These are phyloP conservation scores for Phoma sp. DNA, from an alignment of 2,329 filamentous ascomycete genomes.

Conservation along the genomic window DNA sequence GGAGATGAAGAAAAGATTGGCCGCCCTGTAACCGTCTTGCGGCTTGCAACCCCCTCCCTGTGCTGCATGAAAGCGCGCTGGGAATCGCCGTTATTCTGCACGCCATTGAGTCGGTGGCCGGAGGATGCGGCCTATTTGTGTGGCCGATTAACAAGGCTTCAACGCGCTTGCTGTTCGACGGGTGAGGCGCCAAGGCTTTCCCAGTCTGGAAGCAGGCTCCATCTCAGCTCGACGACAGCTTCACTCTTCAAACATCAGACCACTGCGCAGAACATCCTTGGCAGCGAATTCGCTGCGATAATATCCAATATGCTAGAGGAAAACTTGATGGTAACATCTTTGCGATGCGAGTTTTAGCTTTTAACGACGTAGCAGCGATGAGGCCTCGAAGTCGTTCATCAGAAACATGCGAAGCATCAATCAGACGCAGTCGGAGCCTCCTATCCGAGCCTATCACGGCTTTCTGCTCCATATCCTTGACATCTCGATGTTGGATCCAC, in stretches of 20 bases:
- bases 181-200: constrained; percentile 3
- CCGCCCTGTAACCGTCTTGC: constrained; percentile 18
- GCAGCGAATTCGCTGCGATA: not conserved
- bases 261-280: not conserved
- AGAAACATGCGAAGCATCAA: no score
- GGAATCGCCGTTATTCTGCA: constrained; percentile 22
- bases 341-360: no score
- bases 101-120: constrained; percentile 24
- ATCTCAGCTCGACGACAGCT: constrained; percentile 1
- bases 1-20: constrained; percentile 24
- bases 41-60: constrained; percentile 13
- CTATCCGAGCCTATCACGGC: no score
- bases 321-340: no score
- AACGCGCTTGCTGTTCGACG: not conserved
- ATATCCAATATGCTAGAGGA: not conserved
- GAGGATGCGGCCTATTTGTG: constrained; percentile 16
- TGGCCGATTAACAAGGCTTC: constrained; percentile 10
- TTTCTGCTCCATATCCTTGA: no score
- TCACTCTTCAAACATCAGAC: not conserved
- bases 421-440: no score
- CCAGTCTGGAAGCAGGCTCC: constrained; percentile 1
- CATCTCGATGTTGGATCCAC: no score
- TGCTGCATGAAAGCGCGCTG: constrained; percentile 10
- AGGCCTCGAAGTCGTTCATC: no score
- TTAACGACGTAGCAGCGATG: no score